phyloP scores from a whole-genome alignment of 2,329 filamentous ascomycete genomes.

The Parasarocladium wereldwijsianum region DNA sequence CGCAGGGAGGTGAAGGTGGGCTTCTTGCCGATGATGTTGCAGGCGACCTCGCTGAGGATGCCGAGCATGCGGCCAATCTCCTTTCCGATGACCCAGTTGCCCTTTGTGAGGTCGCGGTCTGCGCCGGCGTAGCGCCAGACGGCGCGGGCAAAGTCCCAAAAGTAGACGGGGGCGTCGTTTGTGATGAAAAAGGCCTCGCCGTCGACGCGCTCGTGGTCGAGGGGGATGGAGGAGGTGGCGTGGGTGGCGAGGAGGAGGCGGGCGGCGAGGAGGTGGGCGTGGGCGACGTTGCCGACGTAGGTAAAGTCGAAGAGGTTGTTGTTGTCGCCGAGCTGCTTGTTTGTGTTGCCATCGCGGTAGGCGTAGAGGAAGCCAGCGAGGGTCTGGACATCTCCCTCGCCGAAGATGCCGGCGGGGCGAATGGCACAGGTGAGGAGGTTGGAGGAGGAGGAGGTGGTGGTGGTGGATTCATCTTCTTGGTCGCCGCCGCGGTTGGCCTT shows the following conservation, averaged over 20 bases:
- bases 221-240: slow-evolving; percentile 40
- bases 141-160: slow-evolving; percentile 75
- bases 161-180: slow-evolving; percentile 77
- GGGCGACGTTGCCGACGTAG: slow-evolving; percentile 48
- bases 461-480: too few relatives aligned
- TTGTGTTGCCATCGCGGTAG: slow-evolving; percentile 52
- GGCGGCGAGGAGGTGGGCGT: slow-evolving; percentile 73
- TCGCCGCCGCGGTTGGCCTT: slow-evolving; percentile 45
- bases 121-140: slow-evolving; percentile 55
- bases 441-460: too few relatives aligned
- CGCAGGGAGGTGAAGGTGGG: slow-evolving; percentile 44
- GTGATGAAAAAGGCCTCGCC: slow-evolving; percentile 85
- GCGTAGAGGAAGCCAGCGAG: slow-evolving; percentile 61
- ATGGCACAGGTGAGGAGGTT: slow-evolving; percentile 65
- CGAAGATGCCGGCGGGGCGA: slow-evolving; percentile 80
- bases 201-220: slow-evolving; percentile 60
- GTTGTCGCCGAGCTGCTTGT: slow-evolving; percentile 65
- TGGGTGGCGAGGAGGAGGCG: slow-evolving; percentile 51
- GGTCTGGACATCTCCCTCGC: slow-evolving; percentile 70
- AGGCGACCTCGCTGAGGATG: slow-evolving; percentile 36
- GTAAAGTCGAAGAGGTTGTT: slow-evolving; percentile 50
- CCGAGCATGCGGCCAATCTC: slow-evolving; percentile 37
- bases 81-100: slow-evolving; percentile 39
- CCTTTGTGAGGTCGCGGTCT: slow-evolving; percentile 29
- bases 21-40: slow-evolving; percentile 31